These are phyloP conservation scores for Cajanus cajan DNA, from an alignment of 306 rosid species.

Conservation along the genomic window DNA sequence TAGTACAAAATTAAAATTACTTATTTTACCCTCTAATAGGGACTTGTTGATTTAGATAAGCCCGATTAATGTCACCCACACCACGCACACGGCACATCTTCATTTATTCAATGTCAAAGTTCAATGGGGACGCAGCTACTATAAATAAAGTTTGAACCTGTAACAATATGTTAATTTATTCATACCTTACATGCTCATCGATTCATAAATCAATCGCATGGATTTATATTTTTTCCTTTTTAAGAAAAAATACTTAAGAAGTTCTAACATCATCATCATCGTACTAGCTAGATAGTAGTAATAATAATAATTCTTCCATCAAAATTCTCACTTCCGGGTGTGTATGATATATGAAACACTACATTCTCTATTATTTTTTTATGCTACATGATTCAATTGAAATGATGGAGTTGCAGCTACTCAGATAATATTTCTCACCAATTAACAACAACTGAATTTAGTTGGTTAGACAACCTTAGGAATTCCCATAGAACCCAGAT, in stretches of 20 bases:
- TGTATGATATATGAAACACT: background rate
- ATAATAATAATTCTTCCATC: too few relatives aligned
- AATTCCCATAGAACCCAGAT: constrained; percentile 20
- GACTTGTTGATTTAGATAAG: background rate
- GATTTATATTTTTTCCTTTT: background rate
- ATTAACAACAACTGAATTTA: constrained; percentile 43
- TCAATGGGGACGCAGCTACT: too few relatives aligned
- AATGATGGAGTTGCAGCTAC: background rate
- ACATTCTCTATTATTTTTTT: background rate
- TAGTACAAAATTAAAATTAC: too few relatives aligned
- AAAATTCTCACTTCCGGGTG: background rate
- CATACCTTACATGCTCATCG: background rate
- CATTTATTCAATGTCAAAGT: background rate
- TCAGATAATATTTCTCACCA: constrained; percentile 42
- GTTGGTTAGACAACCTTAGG: constrained; percentile 59
- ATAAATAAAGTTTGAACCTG: background rate
- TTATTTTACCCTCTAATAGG: too few relatives aligned
- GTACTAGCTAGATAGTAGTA: too few relatives aligned
- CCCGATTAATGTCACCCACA: background rate
- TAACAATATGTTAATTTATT: background rate
- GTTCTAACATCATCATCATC: background rate
- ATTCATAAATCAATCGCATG: background rate
- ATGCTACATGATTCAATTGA: background rate
- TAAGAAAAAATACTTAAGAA: background rate
- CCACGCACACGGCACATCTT: background rate